These are phyloP conservation scores for Coniochaeta sp. DNA, from an alignment of 2,329 filamentous ascomycete genomes.

Conservation along the genomic window DNA sequence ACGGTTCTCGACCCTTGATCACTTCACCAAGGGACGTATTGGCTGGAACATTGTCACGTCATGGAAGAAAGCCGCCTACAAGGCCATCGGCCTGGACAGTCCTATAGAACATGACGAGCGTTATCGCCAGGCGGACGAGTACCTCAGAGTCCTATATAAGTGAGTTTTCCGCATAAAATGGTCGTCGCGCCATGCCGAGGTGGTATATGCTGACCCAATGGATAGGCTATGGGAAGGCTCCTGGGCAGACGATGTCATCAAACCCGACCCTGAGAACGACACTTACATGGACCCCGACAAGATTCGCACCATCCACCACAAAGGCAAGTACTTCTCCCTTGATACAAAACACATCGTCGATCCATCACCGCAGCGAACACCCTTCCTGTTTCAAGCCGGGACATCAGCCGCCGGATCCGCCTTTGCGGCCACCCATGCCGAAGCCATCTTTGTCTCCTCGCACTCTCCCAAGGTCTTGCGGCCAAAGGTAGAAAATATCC, in stretches of 20 bases:
- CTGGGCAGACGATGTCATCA: slow-evolving; percentile 37
- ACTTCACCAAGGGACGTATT: slow-evolving; percentile 52
- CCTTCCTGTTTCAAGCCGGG: slow-evolving; percentile 45
- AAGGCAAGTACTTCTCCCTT: slow-evolving; percentile 38
- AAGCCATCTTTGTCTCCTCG: slow-evolving; percentile 45
- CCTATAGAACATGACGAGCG: slow-evolving; percentile 47
- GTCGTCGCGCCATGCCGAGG: too few relatives aligned
- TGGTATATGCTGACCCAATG: background rate
- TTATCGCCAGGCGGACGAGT: slow-evolving; percentile 45
- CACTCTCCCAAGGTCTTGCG: slow-evolving; percentile 36
- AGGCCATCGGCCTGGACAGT: slow-evolving; percentile 45
- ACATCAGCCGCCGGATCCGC: slow-evolving; percentile 42
- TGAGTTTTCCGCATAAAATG: too few relatives aligned
- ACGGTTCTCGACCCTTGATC: slow-evolving; percentile 54
- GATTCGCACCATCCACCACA: slow-evolving; percentile 44
- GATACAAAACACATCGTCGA: slow-evolving; percentile 30
- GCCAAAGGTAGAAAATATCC: slow-evolving; percentile 39
- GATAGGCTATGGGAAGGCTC: slow-evolving; percentile 35
- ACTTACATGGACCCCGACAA: slow-evolving; percentile 41
- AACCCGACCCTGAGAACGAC: slow-evolving; percentile 35
- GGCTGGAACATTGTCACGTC: slow-evolving; percentile 63
- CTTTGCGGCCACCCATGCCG: slow-evolving; percentile 45
- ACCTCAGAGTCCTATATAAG: slow-evolving; percentile 47
- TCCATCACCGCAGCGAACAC: slow-evolving; percentile 41
- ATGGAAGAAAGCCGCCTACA: slow-evolving; percentile 52